Percentiles rank a stretch among this genome's conserved stretches.
Evolutionary conservation across 2,329 filamentous ascomycete species (phyloP).

Genomic region (Cytospora piceicola): DNA sequence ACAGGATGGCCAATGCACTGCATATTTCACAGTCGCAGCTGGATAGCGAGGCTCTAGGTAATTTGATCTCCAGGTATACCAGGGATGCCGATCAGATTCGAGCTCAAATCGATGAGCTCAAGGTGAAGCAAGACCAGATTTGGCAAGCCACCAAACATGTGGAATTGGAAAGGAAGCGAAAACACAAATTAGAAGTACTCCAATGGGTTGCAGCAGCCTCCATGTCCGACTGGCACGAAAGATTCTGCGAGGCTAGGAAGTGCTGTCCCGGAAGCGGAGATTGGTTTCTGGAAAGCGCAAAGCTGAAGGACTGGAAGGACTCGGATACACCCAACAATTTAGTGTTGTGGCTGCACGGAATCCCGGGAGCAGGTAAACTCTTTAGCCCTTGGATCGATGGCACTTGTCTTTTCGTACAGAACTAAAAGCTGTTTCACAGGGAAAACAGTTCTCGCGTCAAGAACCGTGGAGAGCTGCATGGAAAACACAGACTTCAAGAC

Average conservation of each 20-base stretch:
- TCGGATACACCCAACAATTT: background rate
- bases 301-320: background rate
- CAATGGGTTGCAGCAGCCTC: background rate
- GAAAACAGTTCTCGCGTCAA: background rate
- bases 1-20: background rate
- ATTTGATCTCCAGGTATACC: background rate
- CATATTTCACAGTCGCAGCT: background rate
- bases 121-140: background rate
- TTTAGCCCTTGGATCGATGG: background rate
- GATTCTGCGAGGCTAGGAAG: background rate
- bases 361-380: background rate
- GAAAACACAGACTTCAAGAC: background rate
- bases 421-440: background rate
- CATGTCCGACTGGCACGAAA: background rate
- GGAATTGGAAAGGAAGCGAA: background rate
- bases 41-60: background rate
- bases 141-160: background rate
- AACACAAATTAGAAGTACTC: background rate
- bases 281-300: background rate
- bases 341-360: background rate
- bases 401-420: background rate
- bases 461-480: background rate
- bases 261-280: background rate
- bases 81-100: background rate
- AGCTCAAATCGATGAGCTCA: background rate